Conservation (phyloP, 192 early-diverging fungal species). For the Coemansia interrupta region DNA sequence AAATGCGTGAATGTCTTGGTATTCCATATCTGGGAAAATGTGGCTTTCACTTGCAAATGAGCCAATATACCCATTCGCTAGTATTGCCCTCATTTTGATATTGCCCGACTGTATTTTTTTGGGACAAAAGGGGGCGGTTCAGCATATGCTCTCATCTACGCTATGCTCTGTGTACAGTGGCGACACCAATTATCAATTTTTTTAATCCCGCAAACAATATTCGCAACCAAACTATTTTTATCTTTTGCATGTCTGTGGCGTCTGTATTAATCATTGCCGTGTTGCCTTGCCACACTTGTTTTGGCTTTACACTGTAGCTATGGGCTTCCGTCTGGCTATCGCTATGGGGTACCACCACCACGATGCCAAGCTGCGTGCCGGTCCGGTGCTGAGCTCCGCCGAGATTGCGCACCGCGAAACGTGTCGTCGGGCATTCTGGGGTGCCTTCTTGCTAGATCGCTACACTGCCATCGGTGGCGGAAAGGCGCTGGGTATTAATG, state of each 20-base stretch:
- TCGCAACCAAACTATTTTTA: no score
- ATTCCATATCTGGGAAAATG: not conserved
- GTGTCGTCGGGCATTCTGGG: conserved; percentile 53
- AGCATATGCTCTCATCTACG: no score
- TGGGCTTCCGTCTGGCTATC: conserved; percentile 54
- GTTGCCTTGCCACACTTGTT: not conserved
- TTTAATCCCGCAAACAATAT: no score
- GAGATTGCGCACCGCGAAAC: conserved; percentile 43
- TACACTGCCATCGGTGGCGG: conserved; percentile 52
- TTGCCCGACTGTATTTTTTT: not conserved
- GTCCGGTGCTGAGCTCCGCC: conserved; percentile 31
- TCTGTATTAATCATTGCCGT: not conserved
- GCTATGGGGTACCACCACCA: conserved; percentile 53
- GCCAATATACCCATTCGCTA: not conserved
- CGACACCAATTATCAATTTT: no score
- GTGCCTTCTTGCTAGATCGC: conserved; percentile 42
- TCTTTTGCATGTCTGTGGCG: no score
- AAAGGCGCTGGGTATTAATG: conserved; percentile 52
- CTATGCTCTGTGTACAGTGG: no score
- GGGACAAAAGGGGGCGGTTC: no score
- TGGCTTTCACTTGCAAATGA: conserved; percentile 1
- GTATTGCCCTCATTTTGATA: not conserved
- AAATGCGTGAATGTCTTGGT: no score
- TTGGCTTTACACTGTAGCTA: conserved; percentile 27
- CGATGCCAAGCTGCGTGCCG: conserved; percentile 38